phyloP scores from a whole-genome alignment of 768 basidiomycete genomes.

The Mycena galopus region DNA sequence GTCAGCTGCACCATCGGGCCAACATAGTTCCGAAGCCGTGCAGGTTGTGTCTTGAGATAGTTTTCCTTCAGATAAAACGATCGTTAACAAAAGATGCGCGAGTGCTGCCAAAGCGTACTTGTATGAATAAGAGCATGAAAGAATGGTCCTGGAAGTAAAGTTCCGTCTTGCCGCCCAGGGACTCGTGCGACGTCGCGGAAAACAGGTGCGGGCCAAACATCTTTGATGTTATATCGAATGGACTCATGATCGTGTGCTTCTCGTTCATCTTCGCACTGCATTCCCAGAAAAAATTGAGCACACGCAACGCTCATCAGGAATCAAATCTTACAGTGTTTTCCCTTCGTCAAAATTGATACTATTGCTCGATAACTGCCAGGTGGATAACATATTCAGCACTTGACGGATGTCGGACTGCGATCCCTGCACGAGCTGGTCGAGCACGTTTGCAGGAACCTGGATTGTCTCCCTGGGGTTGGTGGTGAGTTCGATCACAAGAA shows the following conservation, averaged over 20 bases:
- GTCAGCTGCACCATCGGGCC: conserved; percentile 78
- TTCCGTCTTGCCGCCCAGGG: conserved; percentile 93
- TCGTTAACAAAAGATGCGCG: background rate
- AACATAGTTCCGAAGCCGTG: conserved; percentile 65
- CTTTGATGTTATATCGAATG: conserved; percentile 92
- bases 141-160: conserved; percentile 97
- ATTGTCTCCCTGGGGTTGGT: conserved; percentile 80
- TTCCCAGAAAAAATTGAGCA: background rate
- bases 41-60: conserved; percentile 88
- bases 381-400: conserved; percentile 97
- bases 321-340: conserved; percentile 80
- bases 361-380: conserved; percentile 89
- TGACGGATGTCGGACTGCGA: conserved; percentile 97
- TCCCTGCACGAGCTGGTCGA: conserved; percentile 91
- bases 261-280: conserved; percentile 88
- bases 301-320: background rate
- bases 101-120: conserved; percentile 62
- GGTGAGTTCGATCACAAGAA: background rate
- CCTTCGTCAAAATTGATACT: conserved; percentile 93
- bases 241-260: conserved; percentile 91
- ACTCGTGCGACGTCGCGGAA: conserved; percentile 82
- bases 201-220: conserved; percentile 94
- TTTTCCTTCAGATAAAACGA: conserved; percentile 93
- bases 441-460: conserved; percentile 90
- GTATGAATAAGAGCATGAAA: conserved; percentile 95